These are phyloP conservation scores for Apiospora marii DNA, from an alignment of 2,329 filamentous ascomycete genomes.

Conservation along the genomic window DNA sequence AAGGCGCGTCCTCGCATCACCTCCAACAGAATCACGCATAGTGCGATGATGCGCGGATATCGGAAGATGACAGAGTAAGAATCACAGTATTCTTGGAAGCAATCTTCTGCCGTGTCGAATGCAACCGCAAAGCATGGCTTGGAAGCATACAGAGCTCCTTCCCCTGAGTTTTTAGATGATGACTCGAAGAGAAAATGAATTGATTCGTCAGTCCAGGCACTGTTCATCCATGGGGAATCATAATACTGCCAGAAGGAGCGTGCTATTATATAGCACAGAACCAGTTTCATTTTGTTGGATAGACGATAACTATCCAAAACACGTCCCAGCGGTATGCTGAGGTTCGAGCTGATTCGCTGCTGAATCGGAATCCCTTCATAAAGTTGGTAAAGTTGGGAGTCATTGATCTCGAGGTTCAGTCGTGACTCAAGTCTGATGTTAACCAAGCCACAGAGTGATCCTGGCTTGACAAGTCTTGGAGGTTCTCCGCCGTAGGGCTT, in stretches of 20 bases:
- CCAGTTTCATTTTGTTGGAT: slow-evolving; percentile 12
- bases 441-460: too few relatives aligned
- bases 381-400: too few relatives aligned
- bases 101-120: background rate
- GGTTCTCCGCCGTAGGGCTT: too few relatives aligned
- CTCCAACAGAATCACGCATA: slow-evolving; percentile 4
- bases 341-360: too few relatives aligned
- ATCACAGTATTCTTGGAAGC: slow-evolving; percentile 1
- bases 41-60: background rate
- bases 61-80: slow-evolving; percentile 11
- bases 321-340: background rate
- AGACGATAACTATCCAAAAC: background rate
- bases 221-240: slow-evolving; percentile 11
- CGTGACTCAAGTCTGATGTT: too few relatives aligned
- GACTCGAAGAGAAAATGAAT: slow-evolving; percentile 12
- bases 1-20: background rate
- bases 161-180: background rate
- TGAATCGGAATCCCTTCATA: too few relatives aligned
- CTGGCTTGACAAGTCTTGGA: too few relatives aligned
- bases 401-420: too few relatives aligned
- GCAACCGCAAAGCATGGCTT: background rate
- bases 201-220: background rate
- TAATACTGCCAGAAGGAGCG: slow-evolving; percentile 18
- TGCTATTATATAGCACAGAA: background rate
- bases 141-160: background rate